These are phyloP conservation scores for Quaeritorhiza haematococci DNA, from an alignment of 371 early-diverging fungal species.

Conservation along the genomic window DNA sequence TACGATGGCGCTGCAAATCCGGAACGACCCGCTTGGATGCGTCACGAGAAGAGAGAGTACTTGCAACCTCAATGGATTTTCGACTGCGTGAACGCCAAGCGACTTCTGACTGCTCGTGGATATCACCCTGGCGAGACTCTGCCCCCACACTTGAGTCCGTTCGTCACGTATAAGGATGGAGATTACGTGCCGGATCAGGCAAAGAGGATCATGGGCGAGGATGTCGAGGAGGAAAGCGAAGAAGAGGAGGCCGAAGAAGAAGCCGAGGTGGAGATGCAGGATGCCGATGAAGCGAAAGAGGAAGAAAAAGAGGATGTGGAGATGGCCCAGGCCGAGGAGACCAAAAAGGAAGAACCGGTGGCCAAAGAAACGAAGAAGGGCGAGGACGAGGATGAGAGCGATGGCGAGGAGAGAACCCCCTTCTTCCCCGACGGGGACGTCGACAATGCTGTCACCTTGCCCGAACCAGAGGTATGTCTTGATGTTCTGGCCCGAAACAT, in stretches of 20 bases:
- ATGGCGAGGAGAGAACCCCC: not conserved
- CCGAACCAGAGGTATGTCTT: conserved; percentile 3
- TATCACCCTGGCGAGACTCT: conserved; percentile 80
- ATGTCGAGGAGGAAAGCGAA: conserved; percentile 33
- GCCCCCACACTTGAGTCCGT: conserved; percentile 94
- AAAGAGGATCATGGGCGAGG: conserved; percentile 9
- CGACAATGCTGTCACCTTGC: too few relatives aligned
- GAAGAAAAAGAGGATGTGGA: conserved; percentile 40
- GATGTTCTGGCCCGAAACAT: not conserved
- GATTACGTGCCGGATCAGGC: conserved; percentile 72
- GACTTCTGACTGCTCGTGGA: conserved; percentile 58
- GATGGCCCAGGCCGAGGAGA: conserved; percentile 31
- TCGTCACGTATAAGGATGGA: conserved; percentile 77
- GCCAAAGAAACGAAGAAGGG: conserved; percentile 30
- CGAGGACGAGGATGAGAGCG: conserved; percentile 35
- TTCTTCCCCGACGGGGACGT: not conserved
- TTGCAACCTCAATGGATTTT: conserved; percentile 98
- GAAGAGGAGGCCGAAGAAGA: conserved; percentile 36
- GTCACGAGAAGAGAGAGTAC: conserved; percentile 58
- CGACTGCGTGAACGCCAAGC: conserved; percentile 85
- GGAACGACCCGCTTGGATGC: not conserved
- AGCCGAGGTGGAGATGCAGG: conserved; percentile 13
- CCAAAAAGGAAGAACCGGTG: conserved; percentile 34
- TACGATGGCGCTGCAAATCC: conserved; percentile 40
- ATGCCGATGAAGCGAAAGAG: conserved; percentile 39